Base-by-base conservation (phyloP, 192 early-diverging fungal species). In the Backusella luteola region DNA sequence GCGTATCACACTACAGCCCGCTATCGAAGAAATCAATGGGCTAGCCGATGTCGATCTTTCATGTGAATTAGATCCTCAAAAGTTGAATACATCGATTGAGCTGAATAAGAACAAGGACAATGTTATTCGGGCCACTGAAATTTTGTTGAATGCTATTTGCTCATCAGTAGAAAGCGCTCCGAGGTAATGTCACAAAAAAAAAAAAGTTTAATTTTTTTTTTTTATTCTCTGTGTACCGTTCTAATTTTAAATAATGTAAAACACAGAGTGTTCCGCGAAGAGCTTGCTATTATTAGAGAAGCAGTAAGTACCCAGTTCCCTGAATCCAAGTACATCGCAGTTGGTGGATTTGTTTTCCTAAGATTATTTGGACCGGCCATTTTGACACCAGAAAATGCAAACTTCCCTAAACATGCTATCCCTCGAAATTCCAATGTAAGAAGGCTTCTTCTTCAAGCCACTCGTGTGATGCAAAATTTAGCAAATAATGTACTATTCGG, bases 401-500 rank as follows among this genome's bases (percentile, higher is more conserved):
- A 90, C 3, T 84, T 98, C 52, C 81, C 95, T 49, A 84, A 84
- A 66, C 69, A 73, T 1, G 75, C 87, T 21, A 85, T 91, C 36
- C 89, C 93, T 56, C 83, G 85, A 49, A 81, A 82, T 67, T 87
- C 91, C 52, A 91, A 95, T 34, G 80, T 96, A 38, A 88, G 93
- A 35, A 90, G 96, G 42, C 93, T 97, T 44, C 81, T 97, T 66
- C 83, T 99, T 38, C 84, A 98, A 44, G 92, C 93, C 52, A 97
- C 96, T 15, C 98, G 98, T 81, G 94, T 98, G 11, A 96, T 98
- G 69, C 97, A 98, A 75, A 98, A 98, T 77, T 78, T 99, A 71
- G 96, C 97, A 35, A 99, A 98, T 80, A 94, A 97, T 78, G 93
- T 98, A 21, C 85, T 95, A 35, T 99, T 99, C 83, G 96, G 96